Evolutionary conservation across 163 green algal genomes (phyloP), one percentile per base, ranked within the genome.

Genomic region (Volvox carteri): DNA sequence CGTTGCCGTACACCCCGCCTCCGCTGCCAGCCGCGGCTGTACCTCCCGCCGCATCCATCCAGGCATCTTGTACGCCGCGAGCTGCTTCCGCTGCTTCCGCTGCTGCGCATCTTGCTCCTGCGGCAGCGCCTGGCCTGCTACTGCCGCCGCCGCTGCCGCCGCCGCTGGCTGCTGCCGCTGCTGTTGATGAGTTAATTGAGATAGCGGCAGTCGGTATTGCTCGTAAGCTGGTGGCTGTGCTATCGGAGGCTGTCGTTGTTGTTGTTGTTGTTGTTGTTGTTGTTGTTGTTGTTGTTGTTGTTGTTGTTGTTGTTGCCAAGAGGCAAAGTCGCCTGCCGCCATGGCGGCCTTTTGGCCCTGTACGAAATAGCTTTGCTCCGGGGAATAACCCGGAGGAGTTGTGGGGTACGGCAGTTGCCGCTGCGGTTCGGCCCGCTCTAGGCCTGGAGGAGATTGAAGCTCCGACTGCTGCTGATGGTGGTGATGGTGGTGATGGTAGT

Each of bases 41-140:
- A 86, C 60, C 42, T 86, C 58, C 30, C 7, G 16, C 8, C 78
- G 78, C 78, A 86, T 86, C 78, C 78, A 86, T 3, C 42, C 39
- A 4, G 58, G 78, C 78, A 86, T 86, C 30, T 86, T 86, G 41
- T 60, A 19, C 4, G 78, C 78, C 1, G 60, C 33, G 3, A 86
- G 60, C 25, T 48, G 58, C 78, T 77, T 86, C 42, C 78, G 77
- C 33, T 54, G 52, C 75, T 50, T 9, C 50, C 48, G 72, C 41
- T 60, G 41, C 68, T 52, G 28, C 9, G 25, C 18, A 41, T 1
- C 6, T 41, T 7, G 44, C 12, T 72, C 28, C 46, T 67, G 74
- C 74, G 46, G 74, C 74, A 48, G 48, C 30, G 50, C 28, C 74
- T 68, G 74, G n/a, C 25, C 46, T 42, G 42, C 23, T 42, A 9